Base-by-base conservation (phyloP, 2,329 filamentous ascomycete genomes). In the Periconia digitata region DNA sequence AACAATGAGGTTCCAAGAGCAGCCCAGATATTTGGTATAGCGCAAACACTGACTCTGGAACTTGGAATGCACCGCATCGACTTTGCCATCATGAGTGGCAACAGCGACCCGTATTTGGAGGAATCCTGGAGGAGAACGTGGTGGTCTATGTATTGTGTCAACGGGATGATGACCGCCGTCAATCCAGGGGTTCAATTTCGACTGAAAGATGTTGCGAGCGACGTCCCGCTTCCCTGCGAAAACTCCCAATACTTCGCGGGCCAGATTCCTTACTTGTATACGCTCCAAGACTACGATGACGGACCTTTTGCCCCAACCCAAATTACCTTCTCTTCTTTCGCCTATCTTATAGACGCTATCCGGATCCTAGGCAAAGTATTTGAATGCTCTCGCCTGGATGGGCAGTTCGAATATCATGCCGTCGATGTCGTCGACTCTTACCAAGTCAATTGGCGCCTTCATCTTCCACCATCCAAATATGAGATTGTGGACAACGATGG, bases 61-160 rank as follows among this genome's bases (percentile, higher is more conserved):
- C 79, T 96, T 20, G 86, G 87, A 0, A 80, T 96, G 70, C 85
- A 95, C 64, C 83, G 82, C 8, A 77, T 82, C 40, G 77, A 81
- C 0, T 95, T 85, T 66, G 85, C 90, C 0, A 72, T 78, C 0
- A 71, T 79, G 5, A 77, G 90, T 58, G 85, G 87, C 15, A 76
- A 79, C 22, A 83, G 83, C 5, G 82, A 87, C 50, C 77, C 83
- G 0, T 76, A 90, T 1, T 67, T 92, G 3, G 89, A 92, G 65
- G 92, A 96, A 70, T 89, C 86, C 66, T 87, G 90, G 82, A 82
- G 90, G 16, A 80, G 92, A 49, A 96, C 91, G 1, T 96, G 91
- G 91, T 96, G 92, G 92, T 90, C 83, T 59, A 62, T 89, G 34
- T 92, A 86, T 64, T 81, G 89, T n/a, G 81, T 90, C 13, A 90